These are phyloP conservation scores for Nasturtium officinale DNA, from an alignment of 345 rosid genomes.

Conservation along the genomic window DNA sequence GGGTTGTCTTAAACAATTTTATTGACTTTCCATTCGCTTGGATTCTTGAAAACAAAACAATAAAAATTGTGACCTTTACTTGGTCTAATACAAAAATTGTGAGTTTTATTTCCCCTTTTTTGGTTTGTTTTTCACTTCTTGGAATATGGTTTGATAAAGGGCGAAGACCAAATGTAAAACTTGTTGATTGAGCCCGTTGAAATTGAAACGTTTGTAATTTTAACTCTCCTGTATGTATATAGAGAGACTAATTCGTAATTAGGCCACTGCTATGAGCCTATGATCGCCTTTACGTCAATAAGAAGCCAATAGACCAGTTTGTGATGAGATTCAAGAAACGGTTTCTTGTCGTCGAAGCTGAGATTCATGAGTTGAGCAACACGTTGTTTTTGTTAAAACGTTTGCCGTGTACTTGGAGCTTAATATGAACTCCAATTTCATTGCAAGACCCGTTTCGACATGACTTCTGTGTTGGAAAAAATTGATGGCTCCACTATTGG, in stretches of 20 bases:
- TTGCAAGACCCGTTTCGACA: slow-evolving; percentile 40
- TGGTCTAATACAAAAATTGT: neutral
- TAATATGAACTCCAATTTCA: neutral
- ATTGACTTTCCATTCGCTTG: slow-evolving; percentile 39
- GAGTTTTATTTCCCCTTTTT: neutral
- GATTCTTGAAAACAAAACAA: neutral
- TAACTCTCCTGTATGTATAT: too few relatives aligned
- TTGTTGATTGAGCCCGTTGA: neutral
- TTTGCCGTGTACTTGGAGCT: too few relatives aligned
- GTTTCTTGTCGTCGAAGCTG: too few relatives aligned
- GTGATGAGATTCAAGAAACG: too few relatives aligned
- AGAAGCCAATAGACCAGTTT: too few relatives aligned
- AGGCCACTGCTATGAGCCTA: slow-evolving; percentile 6
- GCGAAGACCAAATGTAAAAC: neutral
- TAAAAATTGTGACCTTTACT: neutral
- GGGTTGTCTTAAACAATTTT: slow-evolving; percentile 54
- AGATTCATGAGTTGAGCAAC: too few relatives aligned
- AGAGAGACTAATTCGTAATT: neutral
- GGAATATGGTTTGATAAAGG: neutral
- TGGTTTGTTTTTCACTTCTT: neutral
- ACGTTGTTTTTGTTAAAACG: too few relatives aligned
- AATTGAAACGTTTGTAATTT: neutral
- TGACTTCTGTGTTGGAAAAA: slow-evolving; percentile 16
- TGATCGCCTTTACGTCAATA: too few relatives aligned
- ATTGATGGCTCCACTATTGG: slow-evolving; percentile 20